Base-by-base conservation (phyloP, 2,329 filamentous ascomycete genomes). In the Sporothrix protearum region DNA sequence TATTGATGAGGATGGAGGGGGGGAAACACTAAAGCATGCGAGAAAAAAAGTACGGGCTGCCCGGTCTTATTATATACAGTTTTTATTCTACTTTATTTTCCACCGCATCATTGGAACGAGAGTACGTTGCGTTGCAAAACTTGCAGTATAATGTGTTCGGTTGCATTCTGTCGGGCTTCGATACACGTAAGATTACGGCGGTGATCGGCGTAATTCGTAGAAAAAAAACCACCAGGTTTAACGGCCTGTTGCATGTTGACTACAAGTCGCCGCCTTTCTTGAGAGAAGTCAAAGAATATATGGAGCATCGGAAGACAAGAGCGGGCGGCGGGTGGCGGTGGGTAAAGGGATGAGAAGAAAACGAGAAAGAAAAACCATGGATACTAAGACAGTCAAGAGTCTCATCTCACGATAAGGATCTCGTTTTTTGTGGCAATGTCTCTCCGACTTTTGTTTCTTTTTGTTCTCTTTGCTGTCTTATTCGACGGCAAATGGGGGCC, bases 341-440 rank as follows among this genome's bases (percentile, higher is more conserved):
- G 9, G 25, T 25, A 2, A 16, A 2, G 7, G 2, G 25, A 19
- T 33, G 39, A 69, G 39, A 61, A 61, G 22, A 9, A 49, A 61
- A 69, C 12, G 39, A 69, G 53, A 69, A 61, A 16, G 36, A 33
- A 61, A 69, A 69, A 45, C 8, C 33, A 61, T 25, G 42, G 25
- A 47, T 25, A 22, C 14, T 2, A 30, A 53, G 45, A 53, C 28
- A 51, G 9, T 14, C 36, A 16, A 30, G 22, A 36, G 63, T 49
- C 45, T 51, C 64, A 36, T 51, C 47, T 25, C 47, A 68, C 45
- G 28, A 49, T 30, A 16, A 1, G 28, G 28, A 12, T 16, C 39
- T 28, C 22, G 16, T 10, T 22, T 63, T 2, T 7, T 10, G 30
- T 42, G 57, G 33, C 30, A 36, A 39, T 64, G 22, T 45, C 42